Evolutionary conservation across 2,329 filamentous ascomycete genomes (phyloP), one percentile per base, ranked within the genome.

Genomic region (Penicillium sp.): DNA sequence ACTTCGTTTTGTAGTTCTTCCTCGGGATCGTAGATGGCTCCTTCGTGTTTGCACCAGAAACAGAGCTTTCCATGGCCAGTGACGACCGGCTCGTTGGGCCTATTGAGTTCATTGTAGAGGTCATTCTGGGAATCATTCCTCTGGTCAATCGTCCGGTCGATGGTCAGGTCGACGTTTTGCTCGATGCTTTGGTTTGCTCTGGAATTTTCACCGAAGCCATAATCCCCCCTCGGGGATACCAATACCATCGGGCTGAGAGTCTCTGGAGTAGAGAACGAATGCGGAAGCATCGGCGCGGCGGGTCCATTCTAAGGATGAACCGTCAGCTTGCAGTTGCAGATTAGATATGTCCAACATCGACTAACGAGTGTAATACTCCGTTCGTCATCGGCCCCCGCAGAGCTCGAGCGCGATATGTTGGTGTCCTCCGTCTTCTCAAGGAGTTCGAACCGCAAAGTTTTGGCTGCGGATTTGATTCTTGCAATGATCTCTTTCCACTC

Each of bases 401-500:
- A 9, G 13, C 15, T 25, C 8, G 9, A 16, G 7, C 12, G 16
- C 1, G 44, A 46, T 3, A 27, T 46, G 4, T 44, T 37, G 3
- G 32, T 51, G 5, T 60, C 55, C 5, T 18, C 6, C 0, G 7
- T 16, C 40, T 50, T 59, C 23, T 55, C 45, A 9, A 8, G 18
- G 7, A 62, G 32, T 15, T 12, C 6, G 3, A 66, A 27, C 0
- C 38, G 44, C 1, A 65, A 15, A 0, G 9, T n/a, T 3, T 27
- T 40, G 0, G 63, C 63, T 8, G 52, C 57, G 8, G 44, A 40
- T 10, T 49, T 57, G 16, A 65, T 69, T 5, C 9, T 47, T n/a
- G 27, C n/a, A 5, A 65, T 47, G 0, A 57, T 44, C 1, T 53
- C 23, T 1, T 34, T 45, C 69, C 63, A 67, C 6, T 50, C 40